Percentiles rank a stretch among this genome's conserved stretches.
Evolutionary conservation across 768 basidiomycete species (phyloP).

Genomic region (Leucosporidium yakuticum): DNA sequence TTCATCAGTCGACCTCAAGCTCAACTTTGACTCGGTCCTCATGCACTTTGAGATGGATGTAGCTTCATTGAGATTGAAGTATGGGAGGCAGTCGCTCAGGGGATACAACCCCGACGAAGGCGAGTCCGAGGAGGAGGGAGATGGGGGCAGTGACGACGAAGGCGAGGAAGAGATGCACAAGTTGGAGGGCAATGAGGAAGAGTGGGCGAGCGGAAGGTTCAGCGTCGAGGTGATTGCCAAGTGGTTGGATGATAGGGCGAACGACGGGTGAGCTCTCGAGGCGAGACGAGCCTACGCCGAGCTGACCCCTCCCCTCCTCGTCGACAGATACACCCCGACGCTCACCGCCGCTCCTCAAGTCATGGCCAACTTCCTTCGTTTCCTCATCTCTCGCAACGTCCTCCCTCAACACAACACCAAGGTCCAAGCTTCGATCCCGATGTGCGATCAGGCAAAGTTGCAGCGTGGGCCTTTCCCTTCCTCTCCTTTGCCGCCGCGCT

Average conservation of each 20-base stretch:
- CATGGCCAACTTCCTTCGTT: slow-evolving; percentile 8
- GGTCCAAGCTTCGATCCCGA: neutral
- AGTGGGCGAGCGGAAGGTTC: neutral
- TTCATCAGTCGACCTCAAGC: neutral
- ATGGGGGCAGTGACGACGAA: neutral
- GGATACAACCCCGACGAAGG: slow-evolving; percentile 1
- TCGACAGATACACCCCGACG: slow-evolving; percentile 1
- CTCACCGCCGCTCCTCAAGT: slow-evolving; percentile 5
- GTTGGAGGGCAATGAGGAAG: slow-evolving; percentile 1
- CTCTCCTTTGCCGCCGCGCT: too few relatives aligned
- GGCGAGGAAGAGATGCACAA: neutral
- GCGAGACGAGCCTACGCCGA: neutral
- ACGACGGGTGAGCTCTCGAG: neutral
- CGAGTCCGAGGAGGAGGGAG: neutral
- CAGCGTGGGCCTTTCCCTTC: slow-evolving; percentile 3
- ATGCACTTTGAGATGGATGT: slow-evolving; percentile 9
- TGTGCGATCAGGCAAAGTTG: neutral
- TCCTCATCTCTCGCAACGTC: slow-evolving; percentile 12
- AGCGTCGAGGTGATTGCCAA: neutral
- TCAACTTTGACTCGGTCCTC: slow-evolving; percentile 3
- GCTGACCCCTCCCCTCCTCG: neutral
- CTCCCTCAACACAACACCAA: neutral
- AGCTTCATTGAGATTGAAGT: neutral
- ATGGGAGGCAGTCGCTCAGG: slow-evolving; percentile 9
- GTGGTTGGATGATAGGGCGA: slow-evolving; percentile 7